phyloP scores from a whole-genome alignment of 768 basidiomycete genomes.

The Mycena albidolilacea region DNA sequence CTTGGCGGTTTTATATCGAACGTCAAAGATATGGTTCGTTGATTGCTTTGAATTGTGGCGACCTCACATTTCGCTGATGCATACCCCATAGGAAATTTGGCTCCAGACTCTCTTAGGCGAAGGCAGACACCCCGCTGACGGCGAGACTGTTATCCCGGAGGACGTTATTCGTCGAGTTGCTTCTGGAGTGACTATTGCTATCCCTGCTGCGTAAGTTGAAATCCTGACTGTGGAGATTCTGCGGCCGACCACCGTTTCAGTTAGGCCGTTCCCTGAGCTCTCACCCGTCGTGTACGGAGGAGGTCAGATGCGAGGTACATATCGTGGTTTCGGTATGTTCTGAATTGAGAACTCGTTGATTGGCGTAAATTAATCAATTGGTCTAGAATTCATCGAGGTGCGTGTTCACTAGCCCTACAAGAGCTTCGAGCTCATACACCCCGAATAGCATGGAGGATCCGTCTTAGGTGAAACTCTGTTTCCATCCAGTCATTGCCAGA shows the following conservation, averaged over 20 bases:
- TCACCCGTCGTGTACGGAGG: constrained; percentile 46
- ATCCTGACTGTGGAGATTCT: background rate
- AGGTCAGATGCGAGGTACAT: constrained; percentile 40
- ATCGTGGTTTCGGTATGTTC: constrained; percentile 40
- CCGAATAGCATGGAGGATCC: constrained; percentile 26
- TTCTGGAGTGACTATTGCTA: constrained; percentile 37
- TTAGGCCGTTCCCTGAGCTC: constrained; percentile 40
- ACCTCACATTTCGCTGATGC: background rate
- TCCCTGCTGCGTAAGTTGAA: constrained; percentile 33
- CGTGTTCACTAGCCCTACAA: background rate
- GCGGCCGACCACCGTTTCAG: background rate
- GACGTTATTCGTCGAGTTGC: constrained; percentile 38
- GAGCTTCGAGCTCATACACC: background rate
- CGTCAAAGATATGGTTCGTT: constrained; percentile 42
- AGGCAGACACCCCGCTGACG: constrained; percentile 38
- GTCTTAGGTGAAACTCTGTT: constrained; percentile 1
- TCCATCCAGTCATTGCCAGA: background rate
- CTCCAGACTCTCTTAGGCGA: constrained; percentile 38
- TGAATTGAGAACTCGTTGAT: background rate
- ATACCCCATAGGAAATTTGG: constrained; percentile 35
- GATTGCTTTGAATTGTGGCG: background rate
- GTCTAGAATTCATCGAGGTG: constrained; percentile 36
- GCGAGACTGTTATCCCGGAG: constrained; percentile 40
- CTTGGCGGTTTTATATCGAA: constrained; percentile 46
- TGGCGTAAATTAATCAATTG: background rate